Evolutionary conservation across 2,329 filamentous ascomycete species (phyloP), one percentile per base, ranked within the genome.

Genomic region (Botryotinia calthae): DNA sequence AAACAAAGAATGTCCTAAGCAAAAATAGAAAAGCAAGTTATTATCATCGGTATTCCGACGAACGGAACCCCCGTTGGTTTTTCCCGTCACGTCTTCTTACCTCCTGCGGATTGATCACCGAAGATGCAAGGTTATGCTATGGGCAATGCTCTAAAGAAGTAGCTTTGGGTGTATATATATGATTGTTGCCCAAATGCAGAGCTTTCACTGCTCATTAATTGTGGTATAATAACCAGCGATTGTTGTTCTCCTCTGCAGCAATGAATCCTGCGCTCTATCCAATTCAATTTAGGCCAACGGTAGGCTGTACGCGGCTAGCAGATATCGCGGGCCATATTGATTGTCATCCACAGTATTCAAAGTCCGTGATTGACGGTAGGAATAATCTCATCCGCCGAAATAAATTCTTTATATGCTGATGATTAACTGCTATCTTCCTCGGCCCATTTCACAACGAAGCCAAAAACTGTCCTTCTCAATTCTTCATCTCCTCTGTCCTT

Each of bases 401-500:
- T 67, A 16, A 9, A 18, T 31, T 28, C 12, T 37, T 8, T 54
- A 14, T 34, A 42, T 67, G 64, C 20, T 40, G 34, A 67, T 20
- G 34, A 67, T 68, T 37, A 58, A 58, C 18, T 25, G 18, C 10
- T 42, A 31, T 54, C 58, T 40, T 48, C 42, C 31, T 63, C 58
- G 28, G 73, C 70, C 79, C 79, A 81, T 66, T 64, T 78, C 34
- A 81, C 76, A 61, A 77, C 76, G 72, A 74, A 81, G 14, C 80
- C 80, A 77, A 80, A 81, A 20, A 97, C 94, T 12, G 93, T 97
- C 81, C 93, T 90, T 76, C 93, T 88, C 73, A 97, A 84, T 76
- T 90, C 87, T 82, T 95, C 88, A 82, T 97, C 94, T 54, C 95
- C 95, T 25, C 90, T 91, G 80, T 98, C 95, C 77, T 94, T 87